These are phyloP conservation scores for Parastagonospora nodorum DNA, from an alignment of 2,329 filamentous ascomycete genomes.

Conservation along the genomic window DNA sequence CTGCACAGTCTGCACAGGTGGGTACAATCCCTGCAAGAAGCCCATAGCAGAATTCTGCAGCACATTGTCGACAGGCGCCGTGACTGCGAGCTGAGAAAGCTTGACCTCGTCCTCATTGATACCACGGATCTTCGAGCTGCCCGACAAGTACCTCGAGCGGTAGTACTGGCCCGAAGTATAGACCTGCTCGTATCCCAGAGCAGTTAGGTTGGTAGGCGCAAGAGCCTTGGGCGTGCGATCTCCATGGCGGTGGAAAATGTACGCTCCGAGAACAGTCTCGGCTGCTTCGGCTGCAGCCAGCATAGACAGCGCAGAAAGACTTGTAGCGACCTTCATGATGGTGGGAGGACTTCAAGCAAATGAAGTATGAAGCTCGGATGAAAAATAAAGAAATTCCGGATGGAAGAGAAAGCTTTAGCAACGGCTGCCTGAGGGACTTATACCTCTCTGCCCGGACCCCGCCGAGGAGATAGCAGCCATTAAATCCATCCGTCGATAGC, in stretches of 20 bases:
- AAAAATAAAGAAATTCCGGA: not conserved
- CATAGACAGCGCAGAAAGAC: slow-evolving; percentile 31
- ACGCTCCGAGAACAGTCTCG: slow-evolving; percentile 79
- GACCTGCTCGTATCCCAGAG: slow-evolving; percentile 78
- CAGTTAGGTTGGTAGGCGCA: slow-evolving; percentile 73
- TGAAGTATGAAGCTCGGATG: slow-evolving; percentile 1
- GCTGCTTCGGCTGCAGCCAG: slow-evolving; percentile 37
- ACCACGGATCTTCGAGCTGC: slow-evolving; percentile 66
- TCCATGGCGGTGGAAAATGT: slow-evolving; percentile 88
- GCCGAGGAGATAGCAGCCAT: slow-evolving; percentile 19
- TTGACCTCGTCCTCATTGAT: slow-evolving; percentile 71
- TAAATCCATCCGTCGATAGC: slow-evolving; percentile 12
- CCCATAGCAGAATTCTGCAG: slow-evolving; percentile 79
- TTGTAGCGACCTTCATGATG: slow-evolving; percentile 34
- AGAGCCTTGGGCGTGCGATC: slow-evolving; percentile 82
- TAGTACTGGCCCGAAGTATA: slow-evolving; percentile 76
- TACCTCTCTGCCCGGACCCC: slow-evolving; percentile 13
- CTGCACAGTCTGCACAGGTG: slow-evolving; percentile 65
- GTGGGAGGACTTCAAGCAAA: slow-evolving; percentile 5
- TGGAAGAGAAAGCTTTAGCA: not conserved
- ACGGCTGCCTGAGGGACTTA: slow-evolving; percentile 10
- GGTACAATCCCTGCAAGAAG: slow-evolving; percentile 87
- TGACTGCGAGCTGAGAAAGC: slow-evolving; percentile 71
- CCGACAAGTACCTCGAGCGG: slow-evolving; percentile 73
- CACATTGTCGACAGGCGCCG: slow-evolving; percentile 74